phyloP scores from a whole-genome alignment of 306 rosid genomes.

The Myrica gale region DNA sequence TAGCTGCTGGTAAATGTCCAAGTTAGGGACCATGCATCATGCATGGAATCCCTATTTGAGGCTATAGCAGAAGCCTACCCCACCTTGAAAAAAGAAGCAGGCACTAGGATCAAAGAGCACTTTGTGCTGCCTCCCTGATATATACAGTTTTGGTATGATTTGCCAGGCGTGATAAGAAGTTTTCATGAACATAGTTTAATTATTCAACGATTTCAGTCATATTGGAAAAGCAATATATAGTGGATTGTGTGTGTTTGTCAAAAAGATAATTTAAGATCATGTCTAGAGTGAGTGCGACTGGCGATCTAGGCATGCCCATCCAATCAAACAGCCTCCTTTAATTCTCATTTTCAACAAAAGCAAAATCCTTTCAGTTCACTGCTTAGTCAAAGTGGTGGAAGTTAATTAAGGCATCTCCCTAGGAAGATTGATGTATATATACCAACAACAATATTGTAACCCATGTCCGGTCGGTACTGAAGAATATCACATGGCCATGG shows the following conservation, averaged over 20 bases:
- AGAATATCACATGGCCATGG: neutral
- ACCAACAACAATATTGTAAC: neutral
- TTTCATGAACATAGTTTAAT: neutral
- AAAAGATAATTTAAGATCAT: constrained; percentile 27
- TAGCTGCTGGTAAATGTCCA: no score
- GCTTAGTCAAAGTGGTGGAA: constrained; percentile 39
- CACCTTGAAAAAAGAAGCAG: neutral
- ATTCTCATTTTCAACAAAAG: constrained; percentile 41
- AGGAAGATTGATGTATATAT: constrained; percentile 31
- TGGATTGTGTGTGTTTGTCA: constrained; percentile 29
- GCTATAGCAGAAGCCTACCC: neutral
- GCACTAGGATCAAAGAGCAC: neutral
- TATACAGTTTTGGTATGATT: neutral
- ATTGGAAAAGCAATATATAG: neutral
- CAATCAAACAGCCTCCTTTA: constrained; percentile 33
- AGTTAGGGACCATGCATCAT: no score
- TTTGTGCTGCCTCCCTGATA: neutral
- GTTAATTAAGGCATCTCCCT: constrained; percentile 37
- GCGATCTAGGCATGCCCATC: constrained; percentile 26
- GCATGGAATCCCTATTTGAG: neutral
- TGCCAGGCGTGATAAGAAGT: neutral
- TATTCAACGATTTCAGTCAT: neutral
- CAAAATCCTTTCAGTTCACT: constrained; percentile 26
- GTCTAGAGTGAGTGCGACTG: constrained; percentile 36
- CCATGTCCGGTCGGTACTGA: neutral